phyloP scores from a whole-genome alignment of 2,329 filamentous ascomycete species.

The Penicillium sp. region DNA sequence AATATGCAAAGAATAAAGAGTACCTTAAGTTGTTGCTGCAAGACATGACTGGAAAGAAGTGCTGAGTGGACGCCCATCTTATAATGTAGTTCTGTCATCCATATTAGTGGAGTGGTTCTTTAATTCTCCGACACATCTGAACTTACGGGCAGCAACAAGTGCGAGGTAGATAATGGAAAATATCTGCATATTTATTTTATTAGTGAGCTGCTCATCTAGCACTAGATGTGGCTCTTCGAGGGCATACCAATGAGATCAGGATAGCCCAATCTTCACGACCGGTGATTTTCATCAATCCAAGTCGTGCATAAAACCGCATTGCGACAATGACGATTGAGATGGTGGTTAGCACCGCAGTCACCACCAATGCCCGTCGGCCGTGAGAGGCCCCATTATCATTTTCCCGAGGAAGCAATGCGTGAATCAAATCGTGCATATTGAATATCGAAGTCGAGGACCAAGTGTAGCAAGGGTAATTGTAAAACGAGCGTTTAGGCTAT shows the following conservation, averaged over 20 bases:
- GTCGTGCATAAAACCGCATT: constrained; percentile 29
- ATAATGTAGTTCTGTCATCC: constrained; percentile 25
- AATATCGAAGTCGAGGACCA: constrained; percentile 7
- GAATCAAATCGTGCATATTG: constrained; percentile 16
- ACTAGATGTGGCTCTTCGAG: not conserved
- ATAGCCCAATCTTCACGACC: constrained; percentile 37
- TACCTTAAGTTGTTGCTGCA: constrained; percentile 30
- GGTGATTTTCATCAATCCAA: constrained; percentile 30
- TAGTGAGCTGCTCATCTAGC: not conserved
- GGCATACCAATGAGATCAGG: constrained; percentile 25
- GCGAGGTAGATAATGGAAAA: constrained; percentile 29
- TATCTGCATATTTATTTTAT: constrained; percentile 6
- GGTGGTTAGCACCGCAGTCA: constrained; percentile 30
- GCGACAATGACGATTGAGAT: constrained; percentile 25
- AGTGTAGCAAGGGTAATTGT: not conserved
- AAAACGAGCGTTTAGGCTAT: constrained; percentile 13
- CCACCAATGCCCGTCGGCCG: constrained; percentile 30
- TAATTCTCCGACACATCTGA: not conserved
- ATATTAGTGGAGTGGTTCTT: constrained; percentile 5
- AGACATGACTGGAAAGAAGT: constrained; percentile 12
- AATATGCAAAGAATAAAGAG: not conserved
- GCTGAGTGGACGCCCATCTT: constrained; percentile 26
- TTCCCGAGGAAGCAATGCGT: constrained; percentile 19
- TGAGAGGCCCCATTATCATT: constrained; percentile 19
- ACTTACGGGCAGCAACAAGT: constrained; percentile 29